A percentile compares a stretch with the other conserved stretches of the same genome.
Conservation (phyloP, 345 rosid genomes). For the Corymbia maculata region DNA sequence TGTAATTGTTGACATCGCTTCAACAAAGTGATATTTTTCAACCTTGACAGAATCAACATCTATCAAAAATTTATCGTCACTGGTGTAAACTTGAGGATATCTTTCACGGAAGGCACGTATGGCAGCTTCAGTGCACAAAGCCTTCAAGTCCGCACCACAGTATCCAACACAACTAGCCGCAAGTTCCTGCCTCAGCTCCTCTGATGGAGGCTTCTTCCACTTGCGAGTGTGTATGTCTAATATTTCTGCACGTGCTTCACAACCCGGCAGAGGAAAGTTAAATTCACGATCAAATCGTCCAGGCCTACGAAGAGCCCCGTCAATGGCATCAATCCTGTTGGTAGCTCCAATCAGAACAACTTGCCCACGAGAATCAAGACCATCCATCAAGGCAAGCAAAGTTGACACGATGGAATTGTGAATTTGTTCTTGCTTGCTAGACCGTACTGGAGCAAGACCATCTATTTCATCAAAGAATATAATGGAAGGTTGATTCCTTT, state of each 20-base stretch:
- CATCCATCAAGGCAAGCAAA: conserved; percentile 99
- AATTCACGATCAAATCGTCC: conserved; percentile 99
- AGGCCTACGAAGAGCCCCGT: conserved; percentile 99
- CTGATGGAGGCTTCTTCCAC: conserved; percentile 91
- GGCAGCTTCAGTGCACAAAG: conserved; percentile 98
- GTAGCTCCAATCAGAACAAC: conserved; percentile 99
- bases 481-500: conserved; percentile 95
- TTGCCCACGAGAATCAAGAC: conserved; percentile 99
- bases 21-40: conserved; percentile 79
- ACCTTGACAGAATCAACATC: conserved; percentile 91
- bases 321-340: conserved; percentile 98
- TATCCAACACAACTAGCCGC: conserved; percentile 99
- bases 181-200: conserved; percentile 74
- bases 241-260: conserved; percentile 95
- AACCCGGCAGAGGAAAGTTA: conserved; percentile 96
- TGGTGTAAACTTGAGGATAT: conserved; percentile 97
- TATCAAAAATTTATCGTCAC: conserved; percentile 90
- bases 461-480: conserved; percentile 99
- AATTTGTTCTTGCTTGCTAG: conserved; percentile 99
- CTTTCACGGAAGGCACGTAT: conserved; percentile 97
- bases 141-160: conserved; percentile 99
- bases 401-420: conserved; percentile 99
- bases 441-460: conserved; percentile 99
- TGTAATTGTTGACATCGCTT: conserved; percentile 93
- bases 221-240: conserved; percentile 94